Conservation (phyloP, 176 grass and related monocot genomes). For the Themeda triandra region DNA sequence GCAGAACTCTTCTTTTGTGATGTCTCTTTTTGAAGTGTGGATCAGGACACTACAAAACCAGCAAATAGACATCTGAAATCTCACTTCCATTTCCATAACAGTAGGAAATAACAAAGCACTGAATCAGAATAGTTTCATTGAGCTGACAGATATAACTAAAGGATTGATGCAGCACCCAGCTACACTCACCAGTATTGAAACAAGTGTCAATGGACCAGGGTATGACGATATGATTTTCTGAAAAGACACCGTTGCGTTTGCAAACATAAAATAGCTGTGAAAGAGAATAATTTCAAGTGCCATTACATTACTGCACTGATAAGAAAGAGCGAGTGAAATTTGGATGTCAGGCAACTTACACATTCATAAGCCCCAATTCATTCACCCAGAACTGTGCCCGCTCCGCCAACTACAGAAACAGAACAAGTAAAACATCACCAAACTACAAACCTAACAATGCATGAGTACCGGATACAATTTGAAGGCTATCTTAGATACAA, state of each 20-base stretch:
- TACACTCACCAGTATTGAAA: conserved; percentile 77
- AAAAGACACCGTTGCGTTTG: conserved; percentile 85
- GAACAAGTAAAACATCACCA: neutral
- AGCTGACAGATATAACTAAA: neutral
- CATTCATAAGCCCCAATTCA: conserved; percentile 67
- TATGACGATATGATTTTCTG: conserved; percentile 60
- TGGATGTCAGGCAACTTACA: conserved; percentile 45
- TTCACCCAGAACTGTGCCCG: conserved; percentile 79
- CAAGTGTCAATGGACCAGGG: conserved; percentile 70
- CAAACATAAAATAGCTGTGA: conserved; percentile 80
- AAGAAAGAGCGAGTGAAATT: neutral
- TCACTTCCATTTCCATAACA: conserved; percentile 7
- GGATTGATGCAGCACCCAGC: neutral
- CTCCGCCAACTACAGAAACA: conserved; percentile 64
- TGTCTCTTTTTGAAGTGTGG: conserved; percentile 96
- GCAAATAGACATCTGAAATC: neutral
- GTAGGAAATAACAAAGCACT: neutral
- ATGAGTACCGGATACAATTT: neutral
- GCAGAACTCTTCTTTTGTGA: conserved; percentile 95
- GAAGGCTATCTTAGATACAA: neutral
- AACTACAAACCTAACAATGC: conserved; percentile 3
- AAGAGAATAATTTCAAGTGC: conserved; percentile 18
- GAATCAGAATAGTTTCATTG: neutral
- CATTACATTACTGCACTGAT: neutral
- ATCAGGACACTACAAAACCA: conserved; percentile 71